These are phyloP conservation scores for Lodderomyces theae DNA, from an alignment of 1,139 yeast genomes.

Conservation along the genomic window DNA sequence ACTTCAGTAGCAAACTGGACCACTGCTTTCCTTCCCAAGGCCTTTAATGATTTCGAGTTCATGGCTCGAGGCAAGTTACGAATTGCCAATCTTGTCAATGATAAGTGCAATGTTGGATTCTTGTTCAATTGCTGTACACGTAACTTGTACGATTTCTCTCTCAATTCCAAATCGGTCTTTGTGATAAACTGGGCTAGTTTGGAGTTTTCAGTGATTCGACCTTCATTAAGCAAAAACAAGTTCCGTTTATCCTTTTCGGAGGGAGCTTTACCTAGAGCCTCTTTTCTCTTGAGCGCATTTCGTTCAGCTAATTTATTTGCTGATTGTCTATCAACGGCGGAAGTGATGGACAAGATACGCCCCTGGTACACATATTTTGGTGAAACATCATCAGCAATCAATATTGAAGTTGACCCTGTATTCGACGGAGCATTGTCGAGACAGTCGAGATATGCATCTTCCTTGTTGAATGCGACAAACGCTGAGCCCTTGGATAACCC, in stretches of 20 bases:
- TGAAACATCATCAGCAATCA: conserved; percentile 89
- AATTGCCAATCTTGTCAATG: conserved; percentile 89
- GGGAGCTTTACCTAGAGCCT: conserved; percentile 75
- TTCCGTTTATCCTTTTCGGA: conserved; percentile 82
- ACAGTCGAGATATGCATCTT: conserved; percentile 65
- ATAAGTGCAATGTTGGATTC: conserved; percentile 86
- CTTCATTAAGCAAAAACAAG: conserved; percentile 85
- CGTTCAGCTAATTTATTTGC: conserved; percentile 75
- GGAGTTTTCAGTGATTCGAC: conserved; percentile 80
- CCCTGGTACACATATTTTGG: conserved; percentile 91
- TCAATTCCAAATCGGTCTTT: conserved; percentile 74
- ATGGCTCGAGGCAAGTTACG: conserved; percentile 91
- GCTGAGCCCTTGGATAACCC: conserved; percentile 94
- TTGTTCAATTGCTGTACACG: conserved; percentile 88
- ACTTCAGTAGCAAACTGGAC: conserved; percentile 96
- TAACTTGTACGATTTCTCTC: conserved; percentile 83
- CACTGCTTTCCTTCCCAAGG: conserved; percentile 90
- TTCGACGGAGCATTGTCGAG: conserved; percentile 73
- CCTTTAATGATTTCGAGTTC: conserved; percentile 85
- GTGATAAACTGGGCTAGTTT: conserved; percentile 70
- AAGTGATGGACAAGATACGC: conserved; percentile 75
- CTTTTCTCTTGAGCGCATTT: conserved; percentile 71
- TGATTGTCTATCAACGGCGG: conserved; percentile 86
- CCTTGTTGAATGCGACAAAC: conserved; percentile 76
- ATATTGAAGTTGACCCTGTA: conserved; percentile 70